Conservation (phyloP, 371 early-diverging fungal species). For the Modicella reniformis region DNA sequence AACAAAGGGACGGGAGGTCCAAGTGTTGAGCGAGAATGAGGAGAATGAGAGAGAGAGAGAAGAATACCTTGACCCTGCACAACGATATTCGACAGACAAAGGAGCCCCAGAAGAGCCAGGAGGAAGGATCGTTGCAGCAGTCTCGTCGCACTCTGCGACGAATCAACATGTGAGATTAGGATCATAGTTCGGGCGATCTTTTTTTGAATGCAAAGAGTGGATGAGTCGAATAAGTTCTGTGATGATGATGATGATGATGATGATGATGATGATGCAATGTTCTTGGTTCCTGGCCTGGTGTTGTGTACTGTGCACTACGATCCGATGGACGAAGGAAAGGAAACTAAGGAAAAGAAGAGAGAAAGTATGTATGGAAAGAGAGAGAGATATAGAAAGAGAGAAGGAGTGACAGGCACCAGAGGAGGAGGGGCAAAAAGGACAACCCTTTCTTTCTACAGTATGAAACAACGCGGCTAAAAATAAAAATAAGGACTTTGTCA, state of each 20-base stretch:
- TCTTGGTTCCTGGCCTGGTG: too few species aligned
- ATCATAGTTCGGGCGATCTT: neutral
- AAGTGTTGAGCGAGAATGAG: too few species aligned
- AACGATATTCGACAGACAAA: conserved; percentile 39
- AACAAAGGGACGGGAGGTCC: too few species aligned
- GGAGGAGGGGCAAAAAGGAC: neutral
- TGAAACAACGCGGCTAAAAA: too few species aligned
- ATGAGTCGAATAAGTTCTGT: neutral
- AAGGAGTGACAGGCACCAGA: neutral
- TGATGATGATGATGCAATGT: too few species aligned
- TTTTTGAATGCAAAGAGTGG: too few species aligned
- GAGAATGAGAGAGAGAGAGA: neutral
- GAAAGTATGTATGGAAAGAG: neutral
- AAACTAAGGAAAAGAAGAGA: too few species aligned
- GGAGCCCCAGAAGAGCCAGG: conserved; percentile 28
- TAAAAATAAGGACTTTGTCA: too few species aligned
- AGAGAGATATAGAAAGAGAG: neutral
- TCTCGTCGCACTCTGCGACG: neutral
- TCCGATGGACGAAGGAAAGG: neutral
- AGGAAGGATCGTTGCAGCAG: conserved; percentile 21
- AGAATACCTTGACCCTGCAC: conserved; percentile 48
- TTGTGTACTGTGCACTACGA: too few species aligned
- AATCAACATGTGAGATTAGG: conserved; percentile 5
- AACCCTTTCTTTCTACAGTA: too few species aligned
- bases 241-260: neutral